These are phyloP conservation scores for Durusdinium trenchii DNA, from an alignment of 73 alveolate species.

Conservation along the genomic window DNA sequence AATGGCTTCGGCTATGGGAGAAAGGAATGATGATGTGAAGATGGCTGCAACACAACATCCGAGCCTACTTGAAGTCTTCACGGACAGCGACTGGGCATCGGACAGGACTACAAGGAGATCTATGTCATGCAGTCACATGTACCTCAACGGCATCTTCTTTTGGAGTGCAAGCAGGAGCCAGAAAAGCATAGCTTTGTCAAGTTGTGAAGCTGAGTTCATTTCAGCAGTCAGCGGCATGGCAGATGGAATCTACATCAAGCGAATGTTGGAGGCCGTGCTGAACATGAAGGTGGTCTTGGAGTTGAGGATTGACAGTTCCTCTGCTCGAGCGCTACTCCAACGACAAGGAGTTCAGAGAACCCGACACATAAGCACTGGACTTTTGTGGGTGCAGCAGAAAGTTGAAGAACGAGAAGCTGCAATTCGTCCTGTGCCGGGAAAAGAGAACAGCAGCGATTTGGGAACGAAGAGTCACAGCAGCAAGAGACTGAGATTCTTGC, in stretches of 20 bases:
- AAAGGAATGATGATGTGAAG: not conserved
- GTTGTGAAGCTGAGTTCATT: not conserved
- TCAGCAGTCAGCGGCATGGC: not conserved
- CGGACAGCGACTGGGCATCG: constrained; percentile 4
- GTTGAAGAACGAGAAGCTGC: not conserved
- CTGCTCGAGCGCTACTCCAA: not conserved
- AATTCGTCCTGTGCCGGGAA: not conserved
- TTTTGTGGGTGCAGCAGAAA: constrained; percentile 11
- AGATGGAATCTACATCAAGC: not conserved
- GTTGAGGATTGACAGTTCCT: not conserved
- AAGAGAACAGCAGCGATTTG: not conserved
- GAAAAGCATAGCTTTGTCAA: not conserved
- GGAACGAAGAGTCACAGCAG: not conserved
- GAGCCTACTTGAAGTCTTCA: not conserved
- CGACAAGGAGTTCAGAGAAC: not conserved
- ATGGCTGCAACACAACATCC: not conserved
- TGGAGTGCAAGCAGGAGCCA: not conserved
- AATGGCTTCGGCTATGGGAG: not conserved
- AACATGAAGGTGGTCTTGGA: not conserved
- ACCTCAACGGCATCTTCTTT: not conserved
- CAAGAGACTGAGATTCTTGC: not conserved
- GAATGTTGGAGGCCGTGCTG: not conserved
- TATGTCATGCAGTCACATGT: not conserved
- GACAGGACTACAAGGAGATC: not conserved
- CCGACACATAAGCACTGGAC: not conserved